phyloP scores from a whole-genome alignment of 1,284 basidiomycete genomes.

The Ustilago nuda region DNA sequence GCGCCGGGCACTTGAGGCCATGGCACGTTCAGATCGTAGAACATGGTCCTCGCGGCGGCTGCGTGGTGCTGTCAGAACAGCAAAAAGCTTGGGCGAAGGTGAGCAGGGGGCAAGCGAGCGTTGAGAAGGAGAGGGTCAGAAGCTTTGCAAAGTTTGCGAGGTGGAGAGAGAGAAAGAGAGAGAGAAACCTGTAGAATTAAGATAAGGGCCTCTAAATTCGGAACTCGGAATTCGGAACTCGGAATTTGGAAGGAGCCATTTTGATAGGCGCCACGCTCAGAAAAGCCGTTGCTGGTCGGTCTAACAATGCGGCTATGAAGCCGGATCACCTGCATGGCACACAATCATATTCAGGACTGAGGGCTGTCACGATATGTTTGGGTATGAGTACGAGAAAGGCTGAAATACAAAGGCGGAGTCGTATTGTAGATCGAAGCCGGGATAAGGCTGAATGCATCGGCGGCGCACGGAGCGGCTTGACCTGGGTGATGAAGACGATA shows the following conservation, averaged over 20 bases:
- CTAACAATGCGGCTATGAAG: background rate
- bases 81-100: background rate
- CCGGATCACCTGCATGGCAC: background rate
- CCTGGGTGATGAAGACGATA: no score
- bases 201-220: slow-evolving; percentile 17
- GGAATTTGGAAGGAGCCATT: no score
- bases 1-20: slow-evolving; percentile 45
- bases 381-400: background rate
- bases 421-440: background rate
- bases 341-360: background rate
- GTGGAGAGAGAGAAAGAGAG: slow-evolving; percentile 6
- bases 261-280: background rate
- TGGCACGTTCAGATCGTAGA: slow-evolving; percentile 62
- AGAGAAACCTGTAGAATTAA: slow-evolving; percentile 2
- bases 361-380: background rate
- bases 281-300: background rate
- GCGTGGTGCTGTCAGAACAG: background rate
- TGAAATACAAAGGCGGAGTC: background rate
- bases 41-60: slow-evolving; percentile 32
- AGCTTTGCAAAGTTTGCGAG: background rate
- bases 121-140: background rate
- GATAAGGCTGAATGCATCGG: background rate
- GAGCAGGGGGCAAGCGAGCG: slow-evolving; percentile 1
- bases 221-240: no score
- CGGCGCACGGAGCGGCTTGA: no score